Conservation (phyloP, 306 rosid genomes). For the Gynostemma pentaphyllum region DNA sequence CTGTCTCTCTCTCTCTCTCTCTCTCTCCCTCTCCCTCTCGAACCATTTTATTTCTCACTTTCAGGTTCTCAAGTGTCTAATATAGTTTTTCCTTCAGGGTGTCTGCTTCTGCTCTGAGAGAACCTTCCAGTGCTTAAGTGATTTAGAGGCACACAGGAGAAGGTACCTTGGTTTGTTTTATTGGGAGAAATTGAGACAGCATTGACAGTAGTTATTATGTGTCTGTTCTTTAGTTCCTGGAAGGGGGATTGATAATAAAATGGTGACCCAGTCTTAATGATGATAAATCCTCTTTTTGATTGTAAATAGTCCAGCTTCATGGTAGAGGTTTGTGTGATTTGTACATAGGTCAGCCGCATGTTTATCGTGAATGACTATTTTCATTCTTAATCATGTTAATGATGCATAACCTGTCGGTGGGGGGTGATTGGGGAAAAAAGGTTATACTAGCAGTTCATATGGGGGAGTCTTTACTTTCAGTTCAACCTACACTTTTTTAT, state of each 20-base stretch:
- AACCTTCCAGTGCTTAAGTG: conserved; percentile 85
- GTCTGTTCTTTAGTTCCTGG: conserved; percentile 10
- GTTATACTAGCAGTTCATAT: neutral
- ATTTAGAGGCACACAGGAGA: conserved; percentile 87
- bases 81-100: conserved; percentile 89
- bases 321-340: neutral
- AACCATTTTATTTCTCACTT: conserved; percentile 18
- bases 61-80: conserved; percentile 71
- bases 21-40: conserved; percentile 16
- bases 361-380: neutral
- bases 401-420: no score
- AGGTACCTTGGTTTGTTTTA: conserved; percentile 95
- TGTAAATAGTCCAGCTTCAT: neutral
- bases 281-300: conserved; percentile 7
- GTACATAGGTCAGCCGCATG: neutral
- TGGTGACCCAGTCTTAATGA: neutral
- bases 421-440: neutral
- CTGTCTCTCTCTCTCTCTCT: conserved; percentile 11
- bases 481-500: neutral
- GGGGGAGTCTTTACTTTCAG: neutral
- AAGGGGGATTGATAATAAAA: neutral
- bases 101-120: conserved; percentile 71
- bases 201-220: conserved; percentile 21
- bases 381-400: neutral
- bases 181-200: conserved; percentile 59